Base-by-base conservation (phyloP, 31 red algal species). In the Pterothamnion heteromorphum region DNA sequence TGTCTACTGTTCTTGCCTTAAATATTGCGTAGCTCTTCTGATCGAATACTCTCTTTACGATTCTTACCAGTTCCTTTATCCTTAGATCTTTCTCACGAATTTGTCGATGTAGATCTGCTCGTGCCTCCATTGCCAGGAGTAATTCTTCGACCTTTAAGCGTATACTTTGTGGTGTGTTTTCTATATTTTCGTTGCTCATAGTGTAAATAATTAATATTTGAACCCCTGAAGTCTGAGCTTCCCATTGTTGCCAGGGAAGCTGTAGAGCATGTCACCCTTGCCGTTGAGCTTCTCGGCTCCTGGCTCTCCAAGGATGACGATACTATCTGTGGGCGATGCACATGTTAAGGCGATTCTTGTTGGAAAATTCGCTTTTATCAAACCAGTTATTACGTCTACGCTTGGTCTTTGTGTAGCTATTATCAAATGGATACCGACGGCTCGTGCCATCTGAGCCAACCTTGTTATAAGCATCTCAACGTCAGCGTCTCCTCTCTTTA, bases 181-280 rank as follows among this genome's bases (percentile, higher is more conserved):
- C 38, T 41, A 41, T 41, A 41, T 41, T 41, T 41, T 41, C 38
- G 38, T 41, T 41, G 38, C 38, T 41, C 38, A 41, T 41, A 41
- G 38, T 41, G 38, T 41, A 41, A 41, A 41, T 41, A 41, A 41
- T 41, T 41, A 41, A 41, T 41, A 41, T 41, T 41, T 41, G 38
- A 41, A 41, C 38, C 38, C 38, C 38, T 41, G 38, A 41, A 41
- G 38, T 41, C 38, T 41, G 38, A 41, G 38, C 38, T 41, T 41
- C 38, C 38, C 38, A 41, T 41, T 41, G 38, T 41, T 41, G 72
- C 72, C 72, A 76, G 72, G 72, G 30, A 32, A 32, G 72, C 23
- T 26, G 35, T 86, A 86, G 23, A 86, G 82, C 82, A 86, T 86
- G 34, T 86, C 82, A 86, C 82, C 82, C 35, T 86, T 86, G 35